Evolutionary conservation across 2,329 filamentous ascomycete genomes (phyloP).

Genomic region (Davidsoniella virescens): DNA sequence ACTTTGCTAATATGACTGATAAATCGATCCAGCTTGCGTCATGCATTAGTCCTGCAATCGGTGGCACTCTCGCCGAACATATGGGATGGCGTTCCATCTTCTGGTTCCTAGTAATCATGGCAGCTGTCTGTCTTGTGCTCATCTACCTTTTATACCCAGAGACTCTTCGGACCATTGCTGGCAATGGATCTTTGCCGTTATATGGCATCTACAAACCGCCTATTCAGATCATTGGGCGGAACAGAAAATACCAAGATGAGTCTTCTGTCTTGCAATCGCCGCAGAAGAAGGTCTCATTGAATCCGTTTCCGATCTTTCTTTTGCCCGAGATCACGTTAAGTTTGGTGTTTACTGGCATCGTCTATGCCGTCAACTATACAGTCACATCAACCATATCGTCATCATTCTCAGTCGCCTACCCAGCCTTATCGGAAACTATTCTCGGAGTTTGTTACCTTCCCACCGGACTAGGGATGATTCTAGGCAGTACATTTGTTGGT

Average conservation of each 20-base stretch:
- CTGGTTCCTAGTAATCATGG: constrained; percentile 35
- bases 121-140: constrained; percentile 22
- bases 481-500: constrained; percentile 18
- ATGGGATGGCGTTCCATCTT: constrained; percentile 36
- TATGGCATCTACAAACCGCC: constrained; percentile 14
- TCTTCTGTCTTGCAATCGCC: background rate
- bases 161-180: constrained; percentile 18
- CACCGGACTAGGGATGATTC: constrained; percentile 19
- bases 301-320: constrained; percentile 20
- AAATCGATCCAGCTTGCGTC: too few species aligned
- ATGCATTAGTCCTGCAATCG: constrained; percentile 29
- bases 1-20: too few species aligned
- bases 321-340: constrained; percentile 20
- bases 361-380: constrained; percentile 19
- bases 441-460: constrained; percentile 21
- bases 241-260: background rate
- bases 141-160: constrained; percentile 21
- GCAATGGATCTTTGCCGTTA: constrained; percentile 17
- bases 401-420: constrained; percentile 18
- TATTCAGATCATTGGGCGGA: constrained; percentile 13
- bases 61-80: constrained; percentile 25
- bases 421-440: constrained; percentile 18
- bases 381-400: constrained; percentile 22
- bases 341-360: constrained; percentile 19
- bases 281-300: constrained; percentile 12